Evolutionary conservation across 192 early-diverging fungal species (phyloP), one percentile per base, ranked within the genome.

Genomic region (Fimicolochytrium jonesii): DNA sequence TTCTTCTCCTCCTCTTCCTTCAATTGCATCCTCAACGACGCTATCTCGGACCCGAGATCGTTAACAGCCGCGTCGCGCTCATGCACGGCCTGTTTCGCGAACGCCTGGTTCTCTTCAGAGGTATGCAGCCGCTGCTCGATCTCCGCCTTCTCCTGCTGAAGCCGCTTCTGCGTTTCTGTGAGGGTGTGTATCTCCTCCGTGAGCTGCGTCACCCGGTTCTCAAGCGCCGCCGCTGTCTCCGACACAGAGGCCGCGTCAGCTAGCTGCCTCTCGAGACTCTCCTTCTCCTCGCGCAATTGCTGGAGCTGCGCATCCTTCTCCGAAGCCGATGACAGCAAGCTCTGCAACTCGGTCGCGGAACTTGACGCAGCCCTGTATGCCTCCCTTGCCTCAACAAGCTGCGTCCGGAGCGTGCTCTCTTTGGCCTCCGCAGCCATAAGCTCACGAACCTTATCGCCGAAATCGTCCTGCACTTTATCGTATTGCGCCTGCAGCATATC

Each of bases 1-100:
- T 83, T 83, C 67, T 80, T 83, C 50, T 83, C 81, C 51, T 80
- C 78, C 61, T 77, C 78, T 46, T 80, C 68, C 9, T 53, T 32
- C 7, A 78, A 63, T 53, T 72, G 64, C 36, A 54, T 29, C 13
- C 46, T 35, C 5, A 58, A 17, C 2, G 35, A 23, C 15, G 33
- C 53, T 9, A 67, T 32, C 25, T 67, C 52, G 22, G 64, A 20
- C 25, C 51, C 44, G 3, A 56, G 29, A 29, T 36, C 47, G 11
- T 35, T n/a, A 11, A 55, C 11, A 28, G 53, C 6, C 34, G 59
- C 68, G 48, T 71, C 67, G 36, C 66, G 68, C 22, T 44, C 41
- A 42, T 73, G 67, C 20, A 59, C 45, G 1, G 65, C 31, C 34
- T 73, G 64, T 52, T 77, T 73, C 23, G 59, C 71, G 17, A 71